Conservation (phyloP, 495 filamentous ascomycete genomes). For the Aspergillus ostianus region DNA sequence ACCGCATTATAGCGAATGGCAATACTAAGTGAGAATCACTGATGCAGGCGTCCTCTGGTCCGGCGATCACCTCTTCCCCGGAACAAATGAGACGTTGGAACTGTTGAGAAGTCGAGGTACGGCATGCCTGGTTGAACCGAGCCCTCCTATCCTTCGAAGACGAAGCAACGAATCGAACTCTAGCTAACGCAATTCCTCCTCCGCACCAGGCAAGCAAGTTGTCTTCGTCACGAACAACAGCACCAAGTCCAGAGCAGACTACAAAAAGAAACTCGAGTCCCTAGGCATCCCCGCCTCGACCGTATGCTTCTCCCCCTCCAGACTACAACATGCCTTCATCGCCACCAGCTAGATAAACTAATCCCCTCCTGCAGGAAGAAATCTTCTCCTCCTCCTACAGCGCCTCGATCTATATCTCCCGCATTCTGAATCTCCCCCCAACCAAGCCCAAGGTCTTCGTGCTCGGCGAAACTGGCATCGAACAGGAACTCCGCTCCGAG, state of each 20-base stretch:
- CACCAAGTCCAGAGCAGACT: conserved; percentile 90
- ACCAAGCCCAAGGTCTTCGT: conserved; percentile 91
- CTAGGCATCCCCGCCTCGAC: conserved; percentile 75
- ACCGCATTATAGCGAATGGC: background rate
- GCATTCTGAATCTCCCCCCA: conserved; percentile 74
- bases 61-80: conserved; percentile 82
- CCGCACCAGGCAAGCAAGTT: conserved; percentile 71
- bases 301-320: conserved; percentile 28
- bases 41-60: conserved; percentile 88
- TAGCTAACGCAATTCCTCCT: background rate
- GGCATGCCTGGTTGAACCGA: conserved; percentile 4
- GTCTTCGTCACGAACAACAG: conserved; percentile 99
- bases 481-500: conserved; percentile 78
- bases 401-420: conserved; percentile 91
- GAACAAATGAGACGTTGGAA: conserved; percentile 77
- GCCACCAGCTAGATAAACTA: too few species aligned
- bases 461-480: conserved; percentile 87
- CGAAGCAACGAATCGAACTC: background rate
- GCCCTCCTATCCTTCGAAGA: background rate
- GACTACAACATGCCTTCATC: background rate
- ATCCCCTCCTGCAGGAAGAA: conserved; percentile 60
- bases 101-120: conserved; percentile 76
- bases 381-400: conserved; percentile 96
- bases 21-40: conserved; percentile 21
- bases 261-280: conserved; percentile 82